Base-by-base conservation (phyloP, 2,329 filamentous ascomycete genomes). In the Corniculantispora saksenae region DNA sequence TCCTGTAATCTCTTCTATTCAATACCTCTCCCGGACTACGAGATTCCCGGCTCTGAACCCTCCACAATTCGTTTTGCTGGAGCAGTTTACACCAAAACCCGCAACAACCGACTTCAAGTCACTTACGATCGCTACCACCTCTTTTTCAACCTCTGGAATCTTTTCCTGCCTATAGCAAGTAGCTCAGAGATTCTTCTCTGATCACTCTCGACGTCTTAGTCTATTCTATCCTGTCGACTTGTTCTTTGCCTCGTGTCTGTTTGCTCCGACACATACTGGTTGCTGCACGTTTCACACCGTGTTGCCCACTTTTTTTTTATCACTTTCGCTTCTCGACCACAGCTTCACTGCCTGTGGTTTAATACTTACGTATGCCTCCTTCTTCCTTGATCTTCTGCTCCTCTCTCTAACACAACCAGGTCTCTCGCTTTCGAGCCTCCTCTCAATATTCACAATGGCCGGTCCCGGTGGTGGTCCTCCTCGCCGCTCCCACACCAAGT, bases 401-500 rank as follows among this genome's bases (percentile, higher is more conserved):
- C 8, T 35, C 15, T 10, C 59, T 27, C 58, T 66, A 29, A 62
- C 59, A n/a, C 19, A 43, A 3, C 29, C 15, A 75, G 72, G 66
- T 72, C 70, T 70, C 67, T 72, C 69, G 67, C 70, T 72, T 76
- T 68, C 61, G 66, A 27, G 19, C 51, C 62, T 45, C 32, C 25
- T 19, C 21, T 70, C 59, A 68, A 70, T 45, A 27, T 29, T 48
- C 38, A 76, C 78, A 84, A 97, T 97, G 94, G 92, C 93, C 82
- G 93, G 93, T 81, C 92, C 93, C 76, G 94, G 94, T 80, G 93
- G 93, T 84, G 94, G 94, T 83, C 94, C 94, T 78, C 94, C 94
- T 77, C 86, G 87, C 77, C 84, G 87, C 79, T 97, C 94, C 83
- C 95, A 99, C 83, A 99, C 95, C 77, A 99, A 99, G 84, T 98